These are phyloP conservation scores for Cutaneotrichosporon spelunceum DNA, from an alignment of 1,284 basidiomycete genomes.

Conservation along the genomic window DNA sequence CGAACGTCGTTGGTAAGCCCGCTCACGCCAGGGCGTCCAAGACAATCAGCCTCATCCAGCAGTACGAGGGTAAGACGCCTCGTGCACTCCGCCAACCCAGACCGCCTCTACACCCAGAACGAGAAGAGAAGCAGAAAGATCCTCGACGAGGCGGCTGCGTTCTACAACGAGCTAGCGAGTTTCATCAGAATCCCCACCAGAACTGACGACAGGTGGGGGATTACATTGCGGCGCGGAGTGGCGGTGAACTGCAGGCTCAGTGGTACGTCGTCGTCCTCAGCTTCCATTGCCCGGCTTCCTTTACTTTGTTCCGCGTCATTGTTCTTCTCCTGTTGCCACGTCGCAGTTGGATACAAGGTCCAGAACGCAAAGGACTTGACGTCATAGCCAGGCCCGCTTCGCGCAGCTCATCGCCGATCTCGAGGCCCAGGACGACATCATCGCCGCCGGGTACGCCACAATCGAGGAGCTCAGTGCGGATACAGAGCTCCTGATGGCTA, in stretches of 20 bases:
- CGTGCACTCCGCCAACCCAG: not conserved
- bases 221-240: not conserved
- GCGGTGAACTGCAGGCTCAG: not conserved
- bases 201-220: not conserved
- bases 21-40: not conserved
- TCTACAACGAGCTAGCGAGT: not conserved
- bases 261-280: not conserved
- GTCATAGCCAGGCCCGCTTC: constrained; percentile 10
- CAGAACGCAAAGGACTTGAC: not conserved
- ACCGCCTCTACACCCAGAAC: not conserved
- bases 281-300: not conserved
- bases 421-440: constrained; percentile 8
- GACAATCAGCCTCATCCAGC: not conserved
- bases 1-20: not conserved
- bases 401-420: constrained; percentile 1
- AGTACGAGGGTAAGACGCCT: not conserved
- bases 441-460: not conserved
- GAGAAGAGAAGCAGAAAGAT: constrained; percentile 2
- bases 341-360: not conserved
- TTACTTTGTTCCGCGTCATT: no score
- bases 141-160: not conserved
- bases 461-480: constrained; percentile 4
- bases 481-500: constrained; percentile 2
- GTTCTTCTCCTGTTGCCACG: not conserved
- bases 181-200: not conserved